Base-by-base conservation (phyloP, 2,329 filamentous ascomycete species). In the Cordyceps fumosorosea region DNA sequence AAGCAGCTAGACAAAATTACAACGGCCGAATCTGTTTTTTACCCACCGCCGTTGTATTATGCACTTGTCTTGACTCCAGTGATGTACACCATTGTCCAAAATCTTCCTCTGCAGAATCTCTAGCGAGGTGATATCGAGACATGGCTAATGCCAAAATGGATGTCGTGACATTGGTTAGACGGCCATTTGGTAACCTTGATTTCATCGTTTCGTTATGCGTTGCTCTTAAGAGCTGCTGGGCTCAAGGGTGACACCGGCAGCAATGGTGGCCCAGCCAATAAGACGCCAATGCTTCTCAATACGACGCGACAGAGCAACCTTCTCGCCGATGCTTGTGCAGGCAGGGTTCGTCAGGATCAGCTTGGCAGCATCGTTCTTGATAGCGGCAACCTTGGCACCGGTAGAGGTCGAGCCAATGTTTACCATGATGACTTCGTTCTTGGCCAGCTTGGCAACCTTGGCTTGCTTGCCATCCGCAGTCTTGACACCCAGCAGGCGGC, bases 341-440 rank as follows among this genome's bases (percentile, higher is more conserved):
- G 95, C 95, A 51, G 93, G 93, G 74, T 87, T 93, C 65, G 93
- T 98, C 69, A 99, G 82, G 64, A 91, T 89, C 68, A 99, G 84
- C 82, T 97, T 97, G 63, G 95, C 95, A 63, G 93, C 93, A 84
- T 99, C 95, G 72, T 93, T 93, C 85, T 95, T 97, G 74, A 98
- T 96, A 71, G 91, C 93, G 63, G 95, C 86, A 60, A 99, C 91
- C 86, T 98, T 99, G 68, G 95, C 95, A 77, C 95, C 95, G 16
- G 93, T 97, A 53, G 95, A 96, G 11, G 93, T 98, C 44, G 91
- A 96, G 65, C 95, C 95, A 74, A 99, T 99, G 83, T 99, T 99
- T 68, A 99, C 95, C 95, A 99, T 98, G 78, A 99, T 89, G 72
- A 98, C 92, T 78, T 99, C 95, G 79, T 96, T 97, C 87, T 98